Evolutionary conservation across 2,329 filamentous ascomycete genomes (phyloP).

Genomic region (Truncatella angustata): DNA sequence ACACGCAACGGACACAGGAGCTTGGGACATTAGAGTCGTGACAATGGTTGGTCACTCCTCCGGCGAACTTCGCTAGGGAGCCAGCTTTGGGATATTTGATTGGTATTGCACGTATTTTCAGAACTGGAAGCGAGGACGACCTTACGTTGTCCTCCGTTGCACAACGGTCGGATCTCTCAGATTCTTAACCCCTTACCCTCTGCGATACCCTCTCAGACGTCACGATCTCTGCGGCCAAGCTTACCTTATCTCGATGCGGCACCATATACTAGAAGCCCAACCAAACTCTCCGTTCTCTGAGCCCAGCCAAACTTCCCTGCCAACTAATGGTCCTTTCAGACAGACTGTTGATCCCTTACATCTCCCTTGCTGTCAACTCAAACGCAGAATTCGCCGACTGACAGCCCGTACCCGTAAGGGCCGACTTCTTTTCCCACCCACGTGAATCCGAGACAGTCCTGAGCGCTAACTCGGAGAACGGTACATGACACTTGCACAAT

Average conservation of each 20-base stretch:
- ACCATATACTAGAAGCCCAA: constrained; percentile 11
- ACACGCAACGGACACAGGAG: constrained; percentile 5
- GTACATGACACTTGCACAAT: not conserved
- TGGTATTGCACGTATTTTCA: constrained; percentile 19
- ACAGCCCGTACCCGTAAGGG: constrained; percentile 10
- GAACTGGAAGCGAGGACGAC: constrained; percentile 21
- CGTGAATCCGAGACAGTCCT: constrained; percentile 11
- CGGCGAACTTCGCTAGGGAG: constrained; percentile 16
- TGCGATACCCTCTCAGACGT: constrained; percentile 7
- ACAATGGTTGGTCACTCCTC: constrained; percentile 10
- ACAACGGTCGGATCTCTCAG: constrained; percentile 26
- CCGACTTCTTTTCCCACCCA: constrained; percentile 7
- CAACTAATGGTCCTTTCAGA: not conserved
- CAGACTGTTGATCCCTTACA: not conserved
- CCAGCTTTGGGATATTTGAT: constrained; percentile 17
- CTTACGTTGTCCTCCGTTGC: constrained; percentile 23
- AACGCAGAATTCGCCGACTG: constrained; percentile 1
- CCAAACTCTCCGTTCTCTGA: constrained; percentile 9
- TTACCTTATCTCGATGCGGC: constrained; percentile 23
- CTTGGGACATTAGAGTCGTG: constrained; percentile 4
- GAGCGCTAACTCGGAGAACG: not conserved
- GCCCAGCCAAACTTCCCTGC: constrained; percentile 9
- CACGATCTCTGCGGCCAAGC: constrained; percentile 6
- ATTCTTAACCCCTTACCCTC: constrained; percentile 4
- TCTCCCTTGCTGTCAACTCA: constrained; percentile 1